Base-by-base conservation (phyloP, 2,329 filamentous ascomycete genomes). In the Arthrobotrys iridis region DNA sequence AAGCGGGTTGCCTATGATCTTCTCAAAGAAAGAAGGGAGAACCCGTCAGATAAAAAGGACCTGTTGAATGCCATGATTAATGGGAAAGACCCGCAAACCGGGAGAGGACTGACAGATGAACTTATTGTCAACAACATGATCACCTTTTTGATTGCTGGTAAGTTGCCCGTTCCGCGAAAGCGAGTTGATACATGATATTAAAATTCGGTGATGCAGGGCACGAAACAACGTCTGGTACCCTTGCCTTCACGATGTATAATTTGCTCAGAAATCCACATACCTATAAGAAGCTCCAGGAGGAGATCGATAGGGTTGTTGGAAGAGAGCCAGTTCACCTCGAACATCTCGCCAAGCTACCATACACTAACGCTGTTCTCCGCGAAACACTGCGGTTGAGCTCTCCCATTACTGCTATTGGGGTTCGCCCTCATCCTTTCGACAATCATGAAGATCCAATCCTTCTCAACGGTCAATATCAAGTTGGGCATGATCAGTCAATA, bases 111-210 rank as follows among this genome's bases (percentile, higher is more conserved):
- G 77, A 85, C 83, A 0, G 88, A 91, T 72, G 83, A 86, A 3
- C 87, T 84, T 55, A 90, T 92, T 76, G 85, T 87, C 13, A 85
- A 90, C 80, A 91, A 93, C 77, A 87, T 93, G 82, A 88, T 91
- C 71, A 92, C 90, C 0, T 92, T 92, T 77, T 81, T 92, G 7
- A 88, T 90, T 78, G 89, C 89, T 35, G 88, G 84, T 82, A 80
- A 77, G 79, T 77, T 45, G 43, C 33, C 37, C 60, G n/a, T 33
- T 76, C 50, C 11, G n/a, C 22, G 11, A n/a, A n/a, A n/a, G n/a
- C n/a, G n/a, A n/a, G n/a, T n/a, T n/a, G n/a, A n/a, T n/a, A n/a
- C n/a, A n/a, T n/a, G n/a, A 43, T 15, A 30, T 3, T 41, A 67
- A 66, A 60, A 5, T 48, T 18, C 60, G 24, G 15, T 55, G 76